These are phyloP conservation scores for Sugiyamaella paludigena DNA, from an alignment of 1,139 yeast species.

Conservation along the genomic window DNA sequence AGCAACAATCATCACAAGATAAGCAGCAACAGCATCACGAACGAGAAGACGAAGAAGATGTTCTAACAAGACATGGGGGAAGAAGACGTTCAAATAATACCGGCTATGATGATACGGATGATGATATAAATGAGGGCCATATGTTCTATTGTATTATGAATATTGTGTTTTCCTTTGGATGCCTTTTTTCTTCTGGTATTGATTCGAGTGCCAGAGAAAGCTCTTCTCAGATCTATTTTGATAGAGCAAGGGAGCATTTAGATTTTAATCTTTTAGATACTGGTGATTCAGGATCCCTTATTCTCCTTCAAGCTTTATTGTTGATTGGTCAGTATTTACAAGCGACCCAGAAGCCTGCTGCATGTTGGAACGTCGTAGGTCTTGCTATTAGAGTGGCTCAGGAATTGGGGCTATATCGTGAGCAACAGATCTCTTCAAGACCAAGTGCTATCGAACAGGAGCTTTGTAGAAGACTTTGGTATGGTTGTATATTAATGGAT, in stretches of 20 bases:
- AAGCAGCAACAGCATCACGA: no score
- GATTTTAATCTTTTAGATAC: constrained; percentile 19
- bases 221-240: constrained; percentile 21
- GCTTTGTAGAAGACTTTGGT: constrained; percentile 26
- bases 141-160: constrained; percentile 24
- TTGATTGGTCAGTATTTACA: constrained; percentile 25
- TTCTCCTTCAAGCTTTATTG: constrained; percentile 24
- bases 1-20: not conserved
- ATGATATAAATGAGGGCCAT: constrained; percentile 12
- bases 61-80: not conserved
- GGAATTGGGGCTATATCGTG: constrained; percentile 26
- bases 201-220: constrained; percentile 11
- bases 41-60: no score
- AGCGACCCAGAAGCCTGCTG: constrained; percentile 22
- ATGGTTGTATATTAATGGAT: constrained; percentile 26
- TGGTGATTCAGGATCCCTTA: constrained; percentile 20
- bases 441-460: constrained; percentile 22
- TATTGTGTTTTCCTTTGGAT: constrained; percentile 26
- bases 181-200: constrained; percentile 20
- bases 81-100: not conserved
- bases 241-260: constrained; percentile 22
- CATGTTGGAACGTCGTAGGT: constrained; percentile 26
- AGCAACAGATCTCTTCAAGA: constrained; percentile 15
- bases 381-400: constrained; percentile 28
- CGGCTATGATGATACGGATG: constrained; percentile 1